These are phyloP conservation scores for Fusarium fracticaudum DNA, from an alignment of 2,329 filamentous ascomycete genomes.

Conservation along the genomic window DNA sequence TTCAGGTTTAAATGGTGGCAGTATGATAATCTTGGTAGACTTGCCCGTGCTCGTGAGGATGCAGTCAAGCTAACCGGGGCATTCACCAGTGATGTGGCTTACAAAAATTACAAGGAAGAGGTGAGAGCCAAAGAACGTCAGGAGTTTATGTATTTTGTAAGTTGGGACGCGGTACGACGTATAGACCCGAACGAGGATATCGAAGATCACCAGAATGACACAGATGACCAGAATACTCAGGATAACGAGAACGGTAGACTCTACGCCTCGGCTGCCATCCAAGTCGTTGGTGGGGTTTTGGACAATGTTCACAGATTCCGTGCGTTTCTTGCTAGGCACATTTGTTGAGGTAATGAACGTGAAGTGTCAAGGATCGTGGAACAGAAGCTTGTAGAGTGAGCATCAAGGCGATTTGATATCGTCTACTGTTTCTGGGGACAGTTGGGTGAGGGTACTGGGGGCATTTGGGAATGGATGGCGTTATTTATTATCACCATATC, in stretches of 20 bases:
- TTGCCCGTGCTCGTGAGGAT: background rate
- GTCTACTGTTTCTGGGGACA: background rate
- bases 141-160: too few species aligned
- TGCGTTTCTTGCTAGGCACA: background rate
- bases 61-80: background rate
- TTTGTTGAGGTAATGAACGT: background rate
- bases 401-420: rapidly evolving
- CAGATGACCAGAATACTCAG: too few species aligned
- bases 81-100: background rate
- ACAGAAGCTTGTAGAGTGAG: too few species aligned
- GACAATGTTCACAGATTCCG: background rate
- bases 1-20: rapidly evolving
- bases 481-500: too few species aligned
- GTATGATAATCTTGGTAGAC: background rate
- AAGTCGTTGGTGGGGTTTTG: background rate
- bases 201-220: rapidly evolving
- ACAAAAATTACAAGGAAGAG: background rate
- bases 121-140: rapidly evolving
- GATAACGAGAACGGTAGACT: too few species aligned
- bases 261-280: background rate
- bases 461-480: background rate
- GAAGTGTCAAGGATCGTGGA: too few species aligned
- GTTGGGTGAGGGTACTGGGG: background rate
- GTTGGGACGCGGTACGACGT: too few species aligned
- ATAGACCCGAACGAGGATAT: rapidly evolving